These are phyloP conservation scores for Talaromyces sp. DNA, from an alignment of 2,329 filamentous ascomycete species.

Conservation along the genomic window DNA sequence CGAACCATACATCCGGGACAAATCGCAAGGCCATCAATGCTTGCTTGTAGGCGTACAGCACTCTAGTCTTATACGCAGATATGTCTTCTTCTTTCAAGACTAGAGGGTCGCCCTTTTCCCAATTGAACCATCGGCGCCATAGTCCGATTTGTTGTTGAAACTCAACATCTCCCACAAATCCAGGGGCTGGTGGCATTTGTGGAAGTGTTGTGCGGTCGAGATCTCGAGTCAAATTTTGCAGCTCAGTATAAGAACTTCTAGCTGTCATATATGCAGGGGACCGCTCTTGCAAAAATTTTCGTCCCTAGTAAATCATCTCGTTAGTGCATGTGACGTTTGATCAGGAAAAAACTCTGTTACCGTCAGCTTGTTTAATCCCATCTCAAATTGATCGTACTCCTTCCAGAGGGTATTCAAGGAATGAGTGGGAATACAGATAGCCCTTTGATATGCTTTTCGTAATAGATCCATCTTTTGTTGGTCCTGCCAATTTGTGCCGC, in stretches of 20 bases:
- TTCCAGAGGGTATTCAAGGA: slow-evolving; percentile 87
- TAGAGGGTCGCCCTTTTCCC: slow-evolving; percentile 91
- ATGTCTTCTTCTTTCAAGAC: slow-evolving; percentile 80
- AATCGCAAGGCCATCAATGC: slow-evolving; percentile 90
- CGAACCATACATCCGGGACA: slow-evolving; percentile 94
- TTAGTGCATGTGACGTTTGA: slow-evolving; percentile 12
- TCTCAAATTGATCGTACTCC: slow-evolving; percentile 96
- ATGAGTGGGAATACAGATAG: slow-evolving; percentile 80
- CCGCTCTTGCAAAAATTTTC: slow-evolving; percentile 90
- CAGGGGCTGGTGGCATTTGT: slow-evolving; percentile 73
- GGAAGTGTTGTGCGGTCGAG: slow-evolving; percentile 76
- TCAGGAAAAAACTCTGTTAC: slow-evolving; percentile 43
- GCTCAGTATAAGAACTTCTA: slow-evolving; percentile 78
- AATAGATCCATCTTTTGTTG: slow-evolving; percentile 96
- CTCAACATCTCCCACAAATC: slow-evolving; percentile 82
- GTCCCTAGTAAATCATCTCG: slow-evolving; percentile 56
- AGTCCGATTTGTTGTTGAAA: slow-evolving; percentile 79
- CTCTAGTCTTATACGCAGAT: slow-evolving; percentile 68
- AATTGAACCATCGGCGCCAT: slow-evolving; percentile 92
- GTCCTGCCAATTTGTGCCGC: slow-evolving; percentile 89
- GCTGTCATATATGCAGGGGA: slow-evolving; percentile 96
- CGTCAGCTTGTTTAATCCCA: slow-evolving; percentile 86
- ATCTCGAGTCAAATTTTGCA: slow-evolving; percentile 82
- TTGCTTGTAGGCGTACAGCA: slow-evolving; percentile 90
- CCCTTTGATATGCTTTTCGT: slow-evolving; percentile 87